Conservation (phyloP, 305 asterid genomes). For the Lippia alba region DNA sequence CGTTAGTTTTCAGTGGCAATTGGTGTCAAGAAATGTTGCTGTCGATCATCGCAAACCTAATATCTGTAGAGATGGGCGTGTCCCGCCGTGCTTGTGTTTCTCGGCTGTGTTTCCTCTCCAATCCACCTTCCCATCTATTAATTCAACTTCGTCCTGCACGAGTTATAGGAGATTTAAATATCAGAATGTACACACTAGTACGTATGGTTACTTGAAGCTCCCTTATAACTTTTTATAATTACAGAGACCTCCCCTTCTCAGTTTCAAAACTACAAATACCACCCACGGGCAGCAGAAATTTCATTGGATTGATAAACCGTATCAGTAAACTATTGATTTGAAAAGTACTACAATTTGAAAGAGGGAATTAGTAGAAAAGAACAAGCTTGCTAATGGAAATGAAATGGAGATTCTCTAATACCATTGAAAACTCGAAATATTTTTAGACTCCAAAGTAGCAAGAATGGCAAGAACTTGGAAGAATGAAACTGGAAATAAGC, state of each 20-base stretch:
- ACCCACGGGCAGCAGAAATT: too few relatives aligned
- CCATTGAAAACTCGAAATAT: slow-evolving; percentile 31
- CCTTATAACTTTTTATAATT: too few relatives aligned
- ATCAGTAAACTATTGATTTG: too few relatives aligned
- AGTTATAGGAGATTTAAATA: not conserved
- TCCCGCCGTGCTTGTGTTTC: slow-evolving; percentile 73
- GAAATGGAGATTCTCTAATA: slow-evolving; percentile 5
- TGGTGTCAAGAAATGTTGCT: not conserved
- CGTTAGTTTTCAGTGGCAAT: not conserved
- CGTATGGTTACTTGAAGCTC: not conserved
- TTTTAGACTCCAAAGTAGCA: not conserved
- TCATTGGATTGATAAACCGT: too few relatives aligned
- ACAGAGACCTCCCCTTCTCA: not conserved
- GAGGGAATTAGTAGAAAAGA: too few relatives aligned
- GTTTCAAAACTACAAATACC: not conserved
- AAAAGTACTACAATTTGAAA: too few relatives aligned
- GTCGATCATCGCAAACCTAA: slow-evolving; percentile 38
- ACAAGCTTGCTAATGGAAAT: too few relatives aligned
- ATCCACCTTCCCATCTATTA: slow-evolving; percentile 70
- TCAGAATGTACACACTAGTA: not conserved
- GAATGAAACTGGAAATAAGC: slow-evolving; percentile 24
- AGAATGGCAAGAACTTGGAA: slow-evolving; percentile 27
- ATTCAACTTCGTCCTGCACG: slow-evolving; percentile 49
- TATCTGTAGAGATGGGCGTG: slow-evolving; percentile 44
- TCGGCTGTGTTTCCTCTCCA: slow-evolving; percentile 71